A percentile compares a stretch with the other conserved stretches of the same genome.
Evolutionary conservation across 176 grass and related monocot species (phyloP).

Genomic region (Bolboschoenus planiculmis): DNA sequence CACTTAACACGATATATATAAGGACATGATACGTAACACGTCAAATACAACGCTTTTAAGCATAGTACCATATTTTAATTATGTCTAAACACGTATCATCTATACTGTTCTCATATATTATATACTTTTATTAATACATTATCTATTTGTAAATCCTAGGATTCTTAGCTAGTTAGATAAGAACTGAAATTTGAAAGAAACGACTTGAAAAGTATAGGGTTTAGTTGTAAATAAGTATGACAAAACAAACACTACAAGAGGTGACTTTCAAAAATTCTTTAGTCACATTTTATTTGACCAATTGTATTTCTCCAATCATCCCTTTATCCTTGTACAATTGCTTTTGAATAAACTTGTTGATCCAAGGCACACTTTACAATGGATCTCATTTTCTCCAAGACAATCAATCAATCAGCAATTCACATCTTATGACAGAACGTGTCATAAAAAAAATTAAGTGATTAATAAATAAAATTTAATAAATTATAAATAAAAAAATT

Average conservation of each 20-base stretch:
- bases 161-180: no score
- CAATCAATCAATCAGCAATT: not conserved
- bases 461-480: not conserved
- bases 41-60: no score
- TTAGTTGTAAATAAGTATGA: not conserved
- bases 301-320: not conserved
- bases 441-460: no score
- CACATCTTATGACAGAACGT: not conserved
- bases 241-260: not conserved
- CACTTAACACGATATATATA: no score
- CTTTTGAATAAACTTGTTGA: slow-evolving; percentile 8
- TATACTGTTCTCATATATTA: no score
- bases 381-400: not conserved
- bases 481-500: no score
- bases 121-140: no score
- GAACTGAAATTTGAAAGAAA: not conserved
- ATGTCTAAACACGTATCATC: no score
- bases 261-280: not conserved
- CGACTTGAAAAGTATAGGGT: not conserved
- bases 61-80: no score
- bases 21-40: no score
- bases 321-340: not conserved
- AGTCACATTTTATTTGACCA: not conserved
- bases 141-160: no score
- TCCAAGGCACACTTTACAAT: slow-evolving; percentile 11